Conservation (phyloP, 495 filamentous ascomycete species). For the Elaphomyces granulatus region DNA sequence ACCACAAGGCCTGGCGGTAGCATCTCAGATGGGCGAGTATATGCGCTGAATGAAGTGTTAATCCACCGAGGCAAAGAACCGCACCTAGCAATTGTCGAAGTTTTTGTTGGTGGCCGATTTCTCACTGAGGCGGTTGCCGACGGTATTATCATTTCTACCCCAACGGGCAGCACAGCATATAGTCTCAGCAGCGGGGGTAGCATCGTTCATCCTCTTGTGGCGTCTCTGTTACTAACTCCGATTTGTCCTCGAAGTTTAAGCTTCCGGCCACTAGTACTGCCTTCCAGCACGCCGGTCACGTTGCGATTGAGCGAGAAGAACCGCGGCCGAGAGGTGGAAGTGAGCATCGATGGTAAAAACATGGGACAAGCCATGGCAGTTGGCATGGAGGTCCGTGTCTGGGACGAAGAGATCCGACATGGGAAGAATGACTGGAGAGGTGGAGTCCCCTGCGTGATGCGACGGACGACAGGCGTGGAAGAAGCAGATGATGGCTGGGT, state of each 20-base stretch:
- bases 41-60: conserved; percentile 91
- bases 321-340: conserved; percentile 67
- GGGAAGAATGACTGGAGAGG: conserved; percentile 48
- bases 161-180: conserved; percentile 91
- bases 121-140: conserved; percentile 89
- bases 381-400: conserved; percentile 79
- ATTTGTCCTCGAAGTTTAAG: conserved; percentile 86
- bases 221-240: conserved; percentile 74
- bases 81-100: conserved; percentile 79
- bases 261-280: conserved; percentile 83
- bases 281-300: conserved; percentile 70
- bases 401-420: conserved; percentile 60
- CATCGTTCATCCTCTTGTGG: conserved; percentile 88
- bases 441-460: conserved; percentile 45
- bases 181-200: conserved; percentile 82
- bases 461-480: conserved; percentile 31
- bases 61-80: conserved; percentile 82
- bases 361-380: conserved; percentile 51
- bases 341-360: conserved; percentile 77
- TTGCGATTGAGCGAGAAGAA: conserved; percentile 71
- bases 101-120: conserved; percentile 71
- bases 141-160: conserved; percentile 85
- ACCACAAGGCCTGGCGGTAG: conserved; percentile 5
- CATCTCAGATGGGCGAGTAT: conserved; percentile 32
- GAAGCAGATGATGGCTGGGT: conserved; percentile 85